Conservation (phyloP, 139 green algal species). For the Tetraselmis striata region DNA sequence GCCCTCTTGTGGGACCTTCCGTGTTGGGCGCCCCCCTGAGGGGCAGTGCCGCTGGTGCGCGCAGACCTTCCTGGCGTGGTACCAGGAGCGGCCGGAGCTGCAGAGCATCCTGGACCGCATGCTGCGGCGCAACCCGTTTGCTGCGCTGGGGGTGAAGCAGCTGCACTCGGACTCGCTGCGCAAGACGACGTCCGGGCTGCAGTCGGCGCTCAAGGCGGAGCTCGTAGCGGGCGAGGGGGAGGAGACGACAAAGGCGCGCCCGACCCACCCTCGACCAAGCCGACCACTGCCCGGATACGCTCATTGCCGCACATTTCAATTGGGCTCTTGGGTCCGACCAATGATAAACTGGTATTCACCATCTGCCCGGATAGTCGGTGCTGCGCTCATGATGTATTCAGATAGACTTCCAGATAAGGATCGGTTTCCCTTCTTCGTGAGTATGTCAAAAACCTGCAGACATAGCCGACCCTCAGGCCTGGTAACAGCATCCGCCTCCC, state of each 20-base stretch:
- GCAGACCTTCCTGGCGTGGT: constrained; percentile 20
- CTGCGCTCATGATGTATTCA: no score
- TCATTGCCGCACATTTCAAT: no score
- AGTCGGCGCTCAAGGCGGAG: not conserved
- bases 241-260: not conserved
- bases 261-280: constrained; percentile 12
- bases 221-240: not conserved
- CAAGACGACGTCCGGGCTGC: not conserved
- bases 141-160: constrained; percentile 70
- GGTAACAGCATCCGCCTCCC: no score
- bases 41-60: not conserved
- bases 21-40: not conserved
- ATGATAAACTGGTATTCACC: no score
- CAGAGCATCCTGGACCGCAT: constrained; percentile 57
- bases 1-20: no score
- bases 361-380: no score
- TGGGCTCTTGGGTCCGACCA: no score
- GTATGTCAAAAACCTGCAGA: no score
- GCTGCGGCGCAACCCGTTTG: constrained; percentile 76
- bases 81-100: constrained; percentile 6
- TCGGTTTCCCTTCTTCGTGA: no score
- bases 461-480: no score
- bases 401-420: no score
- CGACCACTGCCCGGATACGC: not conserved
- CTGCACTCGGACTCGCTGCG: constrained; percentile 17